These are phyloP conservation scores for Lichtheimia ramosa DNA, from an alignment of 371 early-diverging fungal genomes.

Conservation along the genomic window DNA sequence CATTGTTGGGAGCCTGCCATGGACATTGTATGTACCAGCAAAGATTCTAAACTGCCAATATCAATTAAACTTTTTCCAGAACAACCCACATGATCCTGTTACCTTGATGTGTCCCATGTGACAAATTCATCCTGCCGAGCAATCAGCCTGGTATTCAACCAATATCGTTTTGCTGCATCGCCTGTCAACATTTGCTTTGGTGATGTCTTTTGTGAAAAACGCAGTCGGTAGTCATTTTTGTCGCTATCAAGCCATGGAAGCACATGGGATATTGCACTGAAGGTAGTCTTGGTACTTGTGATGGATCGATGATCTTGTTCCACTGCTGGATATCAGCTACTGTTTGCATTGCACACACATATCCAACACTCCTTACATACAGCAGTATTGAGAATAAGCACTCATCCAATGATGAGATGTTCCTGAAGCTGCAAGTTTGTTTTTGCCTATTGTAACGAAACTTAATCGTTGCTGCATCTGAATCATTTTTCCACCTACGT, in stretches of 20 bases:
- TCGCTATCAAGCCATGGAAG: no score
- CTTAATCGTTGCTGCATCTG: no score
- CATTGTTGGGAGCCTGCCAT: slow-evolving; percentile 68
- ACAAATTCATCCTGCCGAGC: slow-evolving; percentile 54
- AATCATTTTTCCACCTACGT: no score
- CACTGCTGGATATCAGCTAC: no score
- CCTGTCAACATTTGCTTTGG: not conserved
- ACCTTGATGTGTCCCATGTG: slow-evolving; percentile 49
- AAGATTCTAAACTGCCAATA: slow-evolving; percentile 53
- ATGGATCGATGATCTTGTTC: no score
- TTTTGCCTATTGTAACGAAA: not conserved
- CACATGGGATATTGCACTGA: slow-evolving; percentile 27
- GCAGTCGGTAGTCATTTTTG: no score
- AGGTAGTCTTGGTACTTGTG: no score
- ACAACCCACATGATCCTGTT: not conserved
- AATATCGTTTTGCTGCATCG: slow-evolving; percentile 54
- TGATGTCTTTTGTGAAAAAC: no score
- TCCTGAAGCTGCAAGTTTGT: not conserved
- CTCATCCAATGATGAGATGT: slow-evolving; percentile 26
- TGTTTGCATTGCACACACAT: no score
- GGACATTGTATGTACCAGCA: slow-evolving; percentile 92
- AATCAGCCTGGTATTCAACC: slow-evolving; percentile 55
- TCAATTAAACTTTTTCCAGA: not conserved
- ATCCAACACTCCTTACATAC: slow-evolving; percentile 2
- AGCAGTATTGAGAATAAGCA: slow-evolving; percentile 13